Evolutionary conservation across 78 protist species (phyloP).

Genomic region (Thecamonas trahens): DNA sequence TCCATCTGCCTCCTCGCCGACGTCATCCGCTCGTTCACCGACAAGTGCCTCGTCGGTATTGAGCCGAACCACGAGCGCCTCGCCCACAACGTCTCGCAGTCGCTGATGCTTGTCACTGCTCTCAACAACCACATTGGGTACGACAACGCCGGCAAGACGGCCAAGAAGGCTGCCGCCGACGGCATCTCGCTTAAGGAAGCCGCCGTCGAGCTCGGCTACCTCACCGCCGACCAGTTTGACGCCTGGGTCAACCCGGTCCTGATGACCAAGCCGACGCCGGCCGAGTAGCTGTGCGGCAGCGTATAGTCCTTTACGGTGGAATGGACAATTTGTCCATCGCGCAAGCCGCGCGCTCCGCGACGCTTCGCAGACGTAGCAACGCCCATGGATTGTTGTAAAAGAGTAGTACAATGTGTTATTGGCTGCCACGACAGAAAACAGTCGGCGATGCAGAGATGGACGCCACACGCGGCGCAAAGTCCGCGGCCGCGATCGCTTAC

Average conservation of each 20-base stretch:
- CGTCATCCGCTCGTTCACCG: conserved; percentile 55
- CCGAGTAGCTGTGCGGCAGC: too few relatives aligned
- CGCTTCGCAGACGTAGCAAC: too few relatives aligned
- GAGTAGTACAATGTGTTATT: too few relatives aligned
- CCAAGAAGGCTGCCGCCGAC: conserved; percentile 52
- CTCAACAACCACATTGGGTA: conserved; percentile 94
- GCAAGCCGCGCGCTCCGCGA: too few relatives aligned
- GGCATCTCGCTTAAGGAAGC: conserved; percentile 76
- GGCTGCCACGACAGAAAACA: too few relatives aligned
- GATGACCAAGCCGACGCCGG: too few relatives aligned
- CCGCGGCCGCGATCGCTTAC: too few relatives aligned
- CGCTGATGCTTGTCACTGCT: conserved; percentile 93
- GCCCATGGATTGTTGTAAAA: too few relatives aligned
- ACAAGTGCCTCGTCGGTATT: conserved; percentile 79
- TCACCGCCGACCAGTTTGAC: conserved; percentile 74
- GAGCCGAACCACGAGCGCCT: conserved; percentile 65
- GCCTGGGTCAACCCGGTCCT: conserved; percentile 60
- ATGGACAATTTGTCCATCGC: too few relatives aligned
- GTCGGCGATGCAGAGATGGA: too few relatives aligned
- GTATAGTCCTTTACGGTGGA: too few relatives aligned
- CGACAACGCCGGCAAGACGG: conserved; percentile 75
- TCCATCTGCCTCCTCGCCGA: conserved; percentile 72
- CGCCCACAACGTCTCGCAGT: conserved; percentile 34
- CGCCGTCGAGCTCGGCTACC: conserved; percentile 51
- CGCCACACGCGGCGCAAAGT: too few relatives aligned